phyloP scores from a whole-genome alignment of 1,139 yeast species.

The Zygosaccharomyces pseudobailii region DNA sequence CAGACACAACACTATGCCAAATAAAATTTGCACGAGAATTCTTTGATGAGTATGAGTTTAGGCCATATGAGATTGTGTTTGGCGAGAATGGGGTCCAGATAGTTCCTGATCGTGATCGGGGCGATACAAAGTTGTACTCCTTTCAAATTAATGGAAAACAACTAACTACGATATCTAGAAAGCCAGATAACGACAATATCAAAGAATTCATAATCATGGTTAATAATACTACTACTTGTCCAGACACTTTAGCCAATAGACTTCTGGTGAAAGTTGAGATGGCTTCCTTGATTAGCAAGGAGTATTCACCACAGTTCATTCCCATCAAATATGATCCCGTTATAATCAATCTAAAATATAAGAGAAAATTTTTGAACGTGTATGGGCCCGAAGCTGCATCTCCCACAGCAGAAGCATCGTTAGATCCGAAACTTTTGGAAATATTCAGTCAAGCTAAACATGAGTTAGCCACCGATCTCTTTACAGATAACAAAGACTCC shows the following conservation, averaged over 20 bases:
- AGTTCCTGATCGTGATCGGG: constrained; percentile 22
- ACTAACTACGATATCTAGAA: constrained; percentile 46
- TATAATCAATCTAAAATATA: constrained; percentile 40
- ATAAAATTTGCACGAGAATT: constrained; percentile 23
- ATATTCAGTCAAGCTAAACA: constrained; percentile 22
- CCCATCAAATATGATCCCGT: constrained; percentile 42
- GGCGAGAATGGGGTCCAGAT: constrained; percentile 34
- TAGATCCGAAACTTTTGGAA: constrained; percentile 28
- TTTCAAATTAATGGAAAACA: constrained; percentile 47
- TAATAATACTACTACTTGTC: constrained; percentile 30
- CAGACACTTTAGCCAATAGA: constrained; percentile 37
- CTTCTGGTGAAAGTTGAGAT: constrained; percentile 47
- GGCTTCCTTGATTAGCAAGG: constrained; percentile 47
- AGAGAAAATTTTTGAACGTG: constrained; percentile 34
- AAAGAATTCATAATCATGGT: constrained; percentile 36
- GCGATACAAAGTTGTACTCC: constrained; percentile 36
- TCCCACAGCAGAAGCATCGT: constrained; percentile 16
- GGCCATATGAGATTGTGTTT: constrained; percentile 29
- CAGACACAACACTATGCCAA: constrained; percentile 31
- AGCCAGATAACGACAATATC: constrained; percentile 41
- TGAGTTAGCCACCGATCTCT: constrained; percentile 27
- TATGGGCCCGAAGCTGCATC: constrained; percentile 22
- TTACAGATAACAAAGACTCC: constrained; percentile 22
- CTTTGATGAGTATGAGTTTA: constrained; percentile 27
- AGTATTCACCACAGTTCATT: constrained; percentile 48